Percentiles rank a stretch among this genome's conserved stretches.
These are phyloP conservation scores for Pterocarpus macrocarpus DNA, from an alignment of 306 rosid species.

Conservation along the genomic window DNA sequence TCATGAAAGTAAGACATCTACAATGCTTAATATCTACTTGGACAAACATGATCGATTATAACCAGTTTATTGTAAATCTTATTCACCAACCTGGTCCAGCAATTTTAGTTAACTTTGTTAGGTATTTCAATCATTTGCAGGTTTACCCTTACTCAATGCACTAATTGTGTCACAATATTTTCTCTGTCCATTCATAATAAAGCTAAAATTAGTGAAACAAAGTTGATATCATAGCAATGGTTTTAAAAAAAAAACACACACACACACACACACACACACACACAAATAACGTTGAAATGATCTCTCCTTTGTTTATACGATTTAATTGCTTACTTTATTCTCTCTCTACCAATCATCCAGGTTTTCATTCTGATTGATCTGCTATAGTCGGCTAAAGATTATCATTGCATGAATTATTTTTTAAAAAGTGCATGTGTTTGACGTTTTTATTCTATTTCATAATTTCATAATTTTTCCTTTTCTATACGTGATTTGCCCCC, in stretches of 20 bases:
- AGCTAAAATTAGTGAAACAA: constrained; percentile 35
- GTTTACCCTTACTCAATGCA: background rate
- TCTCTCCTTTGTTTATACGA: background rate
- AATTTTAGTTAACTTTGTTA: no score
- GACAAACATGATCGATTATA: no score
- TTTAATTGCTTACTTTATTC: constrained; percentile 16
- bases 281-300: background rate
- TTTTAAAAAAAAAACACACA: no score
- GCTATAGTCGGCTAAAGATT: background rate
- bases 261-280: no score
- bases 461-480: background rate
- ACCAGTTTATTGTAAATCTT: no score
- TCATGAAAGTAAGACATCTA: background rate
- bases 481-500: background rate
- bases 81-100: no score
- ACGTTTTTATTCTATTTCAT: background rate
- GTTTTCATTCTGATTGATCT: background rate
- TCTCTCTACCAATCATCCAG: constrained; percentile 23
- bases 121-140: constrained; percentile 26
- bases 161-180: constrained; percentile 7
- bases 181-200: constrained; percentile 28
- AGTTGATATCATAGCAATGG: background rate
- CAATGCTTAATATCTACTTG: background rate
- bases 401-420: constrained; percentile 22
- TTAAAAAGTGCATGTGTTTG: background rate